Evolutionary conservation across 108 stramenopile genomes (phyloP), one percentile per base, ranked within the genome.

Genomic region (Mayamaea pseudoterrestris): DNA sequence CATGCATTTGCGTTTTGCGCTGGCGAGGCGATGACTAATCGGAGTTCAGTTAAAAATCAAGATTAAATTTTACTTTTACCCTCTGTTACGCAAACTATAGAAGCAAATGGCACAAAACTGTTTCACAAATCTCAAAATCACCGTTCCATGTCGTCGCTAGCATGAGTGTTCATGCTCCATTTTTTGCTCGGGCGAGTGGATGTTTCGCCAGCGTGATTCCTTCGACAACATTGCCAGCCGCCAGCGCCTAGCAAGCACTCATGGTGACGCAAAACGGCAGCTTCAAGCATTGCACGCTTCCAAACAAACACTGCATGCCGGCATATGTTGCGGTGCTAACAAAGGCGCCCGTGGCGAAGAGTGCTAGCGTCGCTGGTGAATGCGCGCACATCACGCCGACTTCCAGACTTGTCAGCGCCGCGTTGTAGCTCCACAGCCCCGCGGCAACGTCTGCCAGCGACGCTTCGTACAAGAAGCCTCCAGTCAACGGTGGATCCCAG

Each of bases 111-210:
- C n/a, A n/a, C n/a, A n/a, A n/a, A n/a, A n/a, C n/a, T n/a, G n/a
- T n/a, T n/a, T n/a, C n/a, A n/a, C n/a, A n/a, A n/a, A n/a, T n/a
- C n/a, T n/a, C n/a, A n/a, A n/a, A n/a, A n/a, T n/a, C n/a, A n/a
- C n/a, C n/a, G n/a, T n/a, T n/a, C n/a, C n/a, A n/a, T n/a, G n/a
- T n/a, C n/a, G n/a, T n/a, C n/a, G n/a, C n/a, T n/a, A n/a, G n/a
- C n/a, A n/a, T n/a, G n/a, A n/a, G n/a, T n/a, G n/a, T 39, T 39
- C 4, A 39, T 8, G 8, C 5, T 8, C 20, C 8, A 39, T 85
- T 85, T 48, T 73, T 80, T 47, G 80, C 83, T 3, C 78, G 83
- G 23, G 78, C 77, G 42, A 80, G 83, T 9, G 83, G 83, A 22
- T 50, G 42, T 37, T 50, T 67, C 7, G 83, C 76, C 34, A 81